Evolutionary conservation across 306 rosid species (phyloP).

Genomic region (Vigna angularis): DNA sequence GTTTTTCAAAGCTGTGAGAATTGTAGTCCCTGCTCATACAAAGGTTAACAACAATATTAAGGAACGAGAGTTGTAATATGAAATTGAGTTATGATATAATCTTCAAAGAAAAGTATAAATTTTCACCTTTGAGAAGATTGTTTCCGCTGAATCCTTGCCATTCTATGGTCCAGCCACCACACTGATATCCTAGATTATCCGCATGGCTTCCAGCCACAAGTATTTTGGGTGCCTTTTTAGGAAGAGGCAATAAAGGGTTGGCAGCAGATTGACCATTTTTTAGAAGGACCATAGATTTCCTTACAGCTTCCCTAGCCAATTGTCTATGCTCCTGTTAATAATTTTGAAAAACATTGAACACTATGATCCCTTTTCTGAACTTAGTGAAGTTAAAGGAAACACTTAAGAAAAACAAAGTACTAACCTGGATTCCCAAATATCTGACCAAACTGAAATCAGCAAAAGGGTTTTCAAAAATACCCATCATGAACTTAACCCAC

Average conservation of each 20-base stretch:
- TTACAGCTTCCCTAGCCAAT: constrained; percentile 60
- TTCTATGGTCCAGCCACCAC: constrained; percentile 69
- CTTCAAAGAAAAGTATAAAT: background rate
- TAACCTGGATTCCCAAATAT: constrained; percentile 59
- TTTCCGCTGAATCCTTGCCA: constrained; percentile 68
- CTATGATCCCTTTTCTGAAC: constrained; percentile 15
- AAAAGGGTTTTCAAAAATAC: constrained; percentile 57
- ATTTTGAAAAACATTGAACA: constrained; percentile 15
- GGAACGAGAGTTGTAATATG: background rate
- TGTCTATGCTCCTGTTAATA: constrained; percentile 53
- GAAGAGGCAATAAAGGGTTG: constrained; percentile 53
- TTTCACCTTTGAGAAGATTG: constrained; percentile 43
- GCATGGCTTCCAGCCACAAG: constrained; percentile 70
- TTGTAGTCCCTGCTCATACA: constrained; percentile 55
- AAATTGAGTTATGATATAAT: background rate
- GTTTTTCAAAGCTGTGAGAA: constrained; percentile 50
- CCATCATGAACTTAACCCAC: constrained; percentile 58
- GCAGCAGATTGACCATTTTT: constrained; percentile 53
- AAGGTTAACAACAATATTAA: constrained; percentile 28
- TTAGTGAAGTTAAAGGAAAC: constrained; percentile 5
- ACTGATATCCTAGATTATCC: constrained; percentile 63
- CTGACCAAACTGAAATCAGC: constrained; percentile 50
- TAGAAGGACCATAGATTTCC: constrained; percentile 57
- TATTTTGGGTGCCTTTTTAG: constrained; percentile 50
- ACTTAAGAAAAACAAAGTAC: constrained; percentile 3